Evolutionary conservation across 257 asterid species (phyloP), one percentile per base, ranked within the genome.

Genomic region (Lavandula angustifolia): DNA sequence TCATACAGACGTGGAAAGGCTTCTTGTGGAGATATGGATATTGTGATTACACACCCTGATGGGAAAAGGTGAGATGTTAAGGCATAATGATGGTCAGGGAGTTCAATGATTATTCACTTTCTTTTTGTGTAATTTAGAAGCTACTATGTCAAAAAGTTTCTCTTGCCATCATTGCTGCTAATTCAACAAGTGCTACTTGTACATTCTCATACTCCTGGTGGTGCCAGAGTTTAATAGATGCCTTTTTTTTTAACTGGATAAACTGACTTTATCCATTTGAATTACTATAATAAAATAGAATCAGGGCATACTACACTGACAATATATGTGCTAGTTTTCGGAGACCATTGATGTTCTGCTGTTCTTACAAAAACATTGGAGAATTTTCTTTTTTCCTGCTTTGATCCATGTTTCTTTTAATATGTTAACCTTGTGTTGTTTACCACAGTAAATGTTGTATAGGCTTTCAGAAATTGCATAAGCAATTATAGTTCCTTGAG

Each of bases 1-100:
- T 92, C 97, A 62, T 92, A 81, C 57, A 84, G 97, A 72, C 97
- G 99, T 53, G 99, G 99, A 73, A 89, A 87, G 76, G 78, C 91
- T 63, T 70, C 96, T 60, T 89, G 99, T 76, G 99, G 99, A 74
- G 99, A 92, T 76, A 60, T 92, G 92, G 99, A 92, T 66, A 72
- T 89, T 71, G 85, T 92, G 67, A 72, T 89, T 71, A 92, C 99
- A 4, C 99, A 92, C 70, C 83, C 88, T 66, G 99, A 92, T 84
- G 88, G 96, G 32, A 81, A 75, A 81, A 89, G 97, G 97, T 89
- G 29, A 54, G 51, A 43, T 47, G 44, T 65, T 64, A 31, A 17
- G 60, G 37, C 62, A 40, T 64, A 66, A 5, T 42, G 38, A 50
- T 59, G 47, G 71, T 56, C 66, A 54, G 41, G 49, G 53, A 18